phyloP scores from a whole-genome alignment of 768 basidiomycete genomes.

The Rhizopogon vinicolor region DNA sequence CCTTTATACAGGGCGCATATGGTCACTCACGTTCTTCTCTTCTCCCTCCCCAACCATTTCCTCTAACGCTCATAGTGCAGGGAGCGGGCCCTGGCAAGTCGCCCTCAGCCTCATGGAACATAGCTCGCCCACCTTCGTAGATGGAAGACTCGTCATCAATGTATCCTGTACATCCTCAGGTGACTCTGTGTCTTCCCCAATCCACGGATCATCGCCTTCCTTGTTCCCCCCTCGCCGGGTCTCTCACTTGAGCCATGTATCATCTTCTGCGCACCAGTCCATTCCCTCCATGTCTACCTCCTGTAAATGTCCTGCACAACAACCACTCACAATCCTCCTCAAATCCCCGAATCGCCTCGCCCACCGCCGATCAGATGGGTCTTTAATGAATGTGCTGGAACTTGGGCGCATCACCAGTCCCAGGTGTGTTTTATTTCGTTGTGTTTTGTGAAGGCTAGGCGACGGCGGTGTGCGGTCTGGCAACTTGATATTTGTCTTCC shows the following conservation, averaged over 20 bases:
- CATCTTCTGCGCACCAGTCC: no score
- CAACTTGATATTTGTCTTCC: no score
- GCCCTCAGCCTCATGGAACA: constrained; percentile 47
- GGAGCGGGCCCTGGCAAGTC: constrained; percentile 33
- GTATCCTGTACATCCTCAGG: constrained; percentile 17
- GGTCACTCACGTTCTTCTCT: constrained; percentile 22
- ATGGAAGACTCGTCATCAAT: constrained; percentile 45
- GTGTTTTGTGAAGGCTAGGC: background rate
- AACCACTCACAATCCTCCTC: background rate
- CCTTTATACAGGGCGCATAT: constrained; percentile 17
- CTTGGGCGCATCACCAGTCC: background rate
- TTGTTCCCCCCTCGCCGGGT: background rate
- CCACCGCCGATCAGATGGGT: background rate
- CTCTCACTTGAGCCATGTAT: no score
- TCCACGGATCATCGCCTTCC: background rate
- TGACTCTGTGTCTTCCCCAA: background rate
- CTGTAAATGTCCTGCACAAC: background rate
- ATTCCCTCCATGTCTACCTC: background rate
- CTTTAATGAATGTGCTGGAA: background rate
- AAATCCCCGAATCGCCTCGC: background rate
- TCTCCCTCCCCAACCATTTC: constrained; percentile 1
- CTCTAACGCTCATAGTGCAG: background rate
- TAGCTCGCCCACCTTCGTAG: constrained; percentile 55
- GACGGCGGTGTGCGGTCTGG: no score
- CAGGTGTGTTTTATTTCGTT: background rate